These are phyloP conservation scores for Parachlorella kessleri DNA, from an alignment of 139 green algal genomes.

Conservation along the genomic window DNA sequence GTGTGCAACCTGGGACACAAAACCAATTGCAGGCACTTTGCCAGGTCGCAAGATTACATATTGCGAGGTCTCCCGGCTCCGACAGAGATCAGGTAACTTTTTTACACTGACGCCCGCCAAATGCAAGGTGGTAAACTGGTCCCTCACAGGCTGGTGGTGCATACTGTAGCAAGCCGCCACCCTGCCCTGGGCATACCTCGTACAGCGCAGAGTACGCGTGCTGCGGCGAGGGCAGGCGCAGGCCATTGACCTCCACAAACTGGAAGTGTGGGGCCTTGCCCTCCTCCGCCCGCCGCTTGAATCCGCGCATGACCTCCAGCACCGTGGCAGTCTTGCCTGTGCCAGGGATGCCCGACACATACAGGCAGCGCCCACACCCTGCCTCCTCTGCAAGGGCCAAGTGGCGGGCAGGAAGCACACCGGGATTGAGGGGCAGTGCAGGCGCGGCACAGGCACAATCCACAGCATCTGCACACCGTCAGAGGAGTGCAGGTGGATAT, in stretches of 20 bases:
- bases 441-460: too few relatives aligned
- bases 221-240: constrained; percentile 85
- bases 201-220: constrained; percentile 88
- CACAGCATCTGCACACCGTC: too few relatives aligned
- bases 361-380: constrained; percentile 76
- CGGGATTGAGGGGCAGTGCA: not conserved
- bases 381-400: constrained; percentile 23
- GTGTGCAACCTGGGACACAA: too few relatives aligned
- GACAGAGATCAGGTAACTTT: too few relatives aligned
- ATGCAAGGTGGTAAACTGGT: too few relatives aligned
- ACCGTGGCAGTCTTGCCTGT: constrained; percentile 97
- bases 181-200: constrained; percentile 48
- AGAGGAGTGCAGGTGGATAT: too few relatives aligned
- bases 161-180: not conserved
- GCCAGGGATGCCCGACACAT: constrained; percentile 95
- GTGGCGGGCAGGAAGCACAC: not conserved
- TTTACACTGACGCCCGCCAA: too few relatives aligned
- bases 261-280: constrained; percentile 65
- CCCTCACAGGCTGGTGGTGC: too few relatives aligned
- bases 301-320: constrained; percentile 54
- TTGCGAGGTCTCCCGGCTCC: too few relatives aligned
- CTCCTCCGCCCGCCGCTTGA: constrained; percentile 18
- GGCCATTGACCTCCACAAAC: constrained; percentile 92
- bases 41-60: too few relatives aligned
- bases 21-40: too few relatives aligned